Conservation (phyloP, 495 filamentous ascomycete genomes). For the Parmelia sp. region DNA sequence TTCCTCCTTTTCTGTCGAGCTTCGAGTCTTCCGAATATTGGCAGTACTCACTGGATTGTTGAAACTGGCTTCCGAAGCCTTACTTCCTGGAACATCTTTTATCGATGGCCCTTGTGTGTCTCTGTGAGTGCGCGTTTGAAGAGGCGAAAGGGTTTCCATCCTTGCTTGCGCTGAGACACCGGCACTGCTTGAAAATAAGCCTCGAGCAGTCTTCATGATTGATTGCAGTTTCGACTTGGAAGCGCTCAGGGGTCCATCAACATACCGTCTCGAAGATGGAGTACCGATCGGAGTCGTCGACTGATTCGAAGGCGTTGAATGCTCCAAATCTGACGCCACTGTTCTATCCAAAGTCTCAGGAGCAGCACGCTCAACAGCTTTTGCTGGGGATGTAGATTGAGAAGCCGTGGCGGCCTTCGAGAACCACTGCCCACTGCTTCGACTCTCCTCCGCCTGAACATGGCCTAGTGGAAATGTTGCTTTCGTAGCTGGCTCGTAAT, state of each 20-base stretch:
- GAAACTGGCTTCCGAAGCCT: not conserved
- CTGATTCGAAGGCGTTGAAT: conserved; percentile 13
- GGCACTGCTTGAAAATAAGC: conserved; percentile 73
- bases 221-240: conserved; percentile 85
- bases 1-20: conserved; percentile 66
- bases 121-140: conserved; percentile 8
- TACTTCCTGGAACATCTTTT: conserved; percentile 1
- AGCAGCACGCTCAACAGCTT: not conserved
- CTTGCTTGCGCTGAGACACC: conserved; percentile 71
- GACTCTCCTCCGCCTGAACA: not conserved
- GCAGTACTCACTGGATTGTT: conserved; percentile 9
- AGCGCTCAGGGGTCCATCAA: conserved; percentile 75
- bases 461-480: conserved; percentile 12
- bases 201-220: conserved; percentile 77
- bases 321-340: not conserved
- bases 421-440: not conserved
- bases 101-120: conserved; percentile 5
- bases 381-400: conserved; percentile 6
- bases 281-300: conserved; percentile 66
- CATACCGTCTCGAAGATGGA: conserved; percentile 53
- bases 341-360: not conserved
- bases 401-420: not conserved
- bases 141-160: conserved; percentile 46
- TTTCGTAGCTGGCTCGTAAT: conserved; percentile 11
- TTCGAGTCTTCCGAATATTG: conserved; percentile 59